A percentile compares a stretch with the other conserved stretches of the same genome.
Evolutionary conservation across 495 filamentous ascomycete genomes (phyloP).

Genomic region (Hypoxylon fragiforme): DNA sequence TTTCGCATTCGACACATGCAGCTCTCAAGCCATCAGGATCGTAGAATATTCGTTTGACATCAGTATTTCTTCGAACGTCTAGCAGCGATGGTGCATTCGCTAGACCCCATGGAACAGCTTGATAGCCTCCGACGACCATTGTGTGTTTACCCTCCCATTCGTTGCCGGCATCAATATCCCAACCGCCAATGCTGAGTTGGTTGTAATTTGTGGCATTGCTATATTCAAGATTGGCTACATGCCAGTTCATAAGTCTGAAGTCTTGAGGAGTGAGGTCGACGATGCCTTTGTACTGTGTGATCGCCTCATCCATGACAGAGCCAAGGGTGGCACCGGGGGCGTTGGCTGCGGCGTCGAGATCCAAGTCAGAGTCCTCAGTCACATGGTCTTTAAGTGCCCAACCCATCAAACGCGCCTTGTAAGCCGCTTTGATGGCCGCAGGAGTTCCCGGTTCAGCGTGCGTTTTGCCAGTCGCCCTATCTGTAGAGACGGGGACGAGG

Average conservation of each 20-base stretch:
- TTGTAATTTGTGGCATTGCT: constrained; percentile 88
- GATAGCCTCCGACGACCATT: constrained; percentile 90
- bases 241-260: constrained; percentile 93
- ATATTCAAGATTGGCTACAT: constrained; percentile 97
- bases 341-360: constrained; percentile 66
- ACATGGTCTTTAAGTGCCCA: constrained; percentile 74
- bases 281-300: constrained; percentile 81
- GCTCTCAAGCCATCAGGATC: constrained; percentile 31
- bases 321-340: constrained; percentile 74
- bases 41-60: constrained; percentile 36
- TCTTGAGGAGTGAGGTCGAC: constrained; percentile 83
- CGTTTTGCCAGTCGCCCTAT: constrained; percentile 62
- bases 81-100: constrained; percentile 73
- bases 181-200: constrained; percentile 84
- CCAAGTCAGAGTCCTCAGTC: constrained; percentile 66
- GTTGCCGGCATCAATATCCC: constrained; percentile 97
- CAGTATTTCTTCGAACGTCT: constrained; percentile 72
- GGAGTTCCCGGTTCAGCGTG: constrained; percentile 60
- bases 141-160: constrained; percentile 95
- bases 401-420: constrained; percentile 75
- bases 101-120: constrained; percentile 82
- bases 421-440: constrained; percentile 62
- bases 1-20: constrained; percentile 72
- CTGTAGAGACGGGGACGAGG: constrained; percentile 60
- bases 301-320: constrained; percentile 84